These are phyloP conservation scores for Neopestalotiopsis sp. DNA, from an alignment of 2,329 filamentous ascomycete species.

Conservation along the genomic window DNA sequence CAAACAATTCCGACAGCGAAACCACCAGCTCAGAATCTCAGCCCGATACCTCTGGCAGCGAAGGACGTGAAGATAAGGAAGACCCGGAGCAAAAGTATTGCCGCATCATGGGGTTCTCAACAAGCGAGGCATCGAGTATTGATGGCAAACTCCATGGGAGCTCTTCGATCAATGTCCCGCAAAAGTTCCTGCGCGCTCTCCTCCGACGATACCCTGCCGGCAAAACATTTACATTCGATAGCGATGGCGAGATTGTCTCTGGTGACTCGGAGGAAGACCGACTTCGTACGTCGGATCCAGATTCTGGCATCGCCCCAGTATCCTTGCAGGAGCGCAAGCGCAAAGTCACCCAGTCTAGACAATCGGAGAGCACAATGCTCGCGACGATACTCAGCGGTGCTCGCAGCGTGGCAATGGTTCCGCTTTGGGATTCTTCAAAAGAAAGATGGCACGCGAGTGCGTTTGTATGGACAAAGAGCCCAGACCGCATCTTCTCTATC, in stretches of 20 bases:
- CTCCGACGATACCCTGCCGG: slow-evolving; percentile 51
- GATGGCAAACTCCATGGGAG: slow-evolving; percentile 27
- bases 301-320: not conserved
- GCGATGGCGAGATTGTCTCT: slow-evolving; percentile 40
- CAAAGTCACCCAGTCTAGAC: slow-evolving; percentile 21
- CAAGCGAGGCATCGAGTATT: slow-evolving; percentile 38
- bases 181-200: slow-evolving; percentile 46
- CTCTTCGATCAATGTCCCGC: slow-evolving; percentile 36
- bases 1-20: slow-evolving; percentile 1
- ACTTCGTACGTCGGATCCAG: slow-evolving; percentile 8
- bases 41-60: slow-evolving; percentile 27
- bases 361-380: slow-evolving; percentile 37
- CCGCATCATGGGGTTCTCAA: slow-evolving; percentile 46
- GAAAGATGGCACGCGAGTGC: slow-evolving; percentile 55
- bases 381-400: slow-evolving; percentile 46
- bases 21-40: not conserved
- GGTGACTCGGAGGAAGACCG: slow-evolving; percentile 31
- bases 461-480: slow-evolving; percentile 53
- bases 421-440: slow-evolving; percentile 51
- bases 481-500: slow-evolving; percentile 47
- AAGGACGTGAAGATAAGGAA: slow-evolving; percentile 19
- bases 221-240: slow-evolving; percentile 51
- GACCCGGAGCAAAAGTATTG: slow-evolving; percentile 27
- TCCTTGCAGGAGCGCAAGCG: not conserved
- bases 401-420: slow-evolving; percentile 52